phyloP scores from a whole-genome alignment of 2,329 filamentous ascomycete species.

The Teratosphaeria nubilosa region DNA sequence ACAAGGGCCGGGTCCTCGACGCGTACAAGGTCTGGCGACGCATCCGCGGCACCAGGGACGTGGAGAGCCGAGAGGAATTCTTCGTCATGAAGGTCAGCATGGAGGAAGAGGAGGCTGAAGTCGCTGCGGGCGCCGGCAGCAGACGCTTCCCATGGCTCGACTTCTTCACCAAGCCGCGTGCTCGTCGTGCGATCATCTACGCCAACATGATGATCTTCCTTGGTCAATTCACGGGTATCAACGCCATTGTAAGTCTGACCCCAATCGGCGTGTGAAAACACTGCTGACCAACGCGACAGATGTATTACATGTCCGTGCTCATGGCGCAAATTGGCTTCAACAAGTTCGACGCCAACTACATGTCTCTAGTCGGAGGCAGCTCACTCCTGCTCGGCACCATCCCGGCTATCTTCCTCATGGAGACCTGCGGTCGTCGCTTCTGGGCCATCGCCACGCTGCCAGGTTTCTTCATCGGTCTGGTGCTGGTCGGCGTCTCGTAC shows the following conservation, averaged over 20 bases:
- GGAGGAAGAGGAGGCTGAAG: slow-evolving; percentile 45
- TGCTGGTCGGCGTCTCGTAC: slow-evolving; percentile 57
- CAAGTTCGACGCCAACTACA: slow-evolving; percentile 54
- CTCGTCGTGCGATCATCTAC: slow-evolving; percentile 55
- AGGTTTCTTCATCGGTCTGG: slow-evolving; percentile 59
- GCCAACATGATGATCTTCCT: slow-evolving; percentile 61
- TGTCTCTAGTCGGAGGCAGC: slow-evolving; percentile 64
- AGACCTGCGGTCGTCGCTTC: slow-evolving; percentile 61
- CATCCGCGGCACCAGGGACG: slow-evolving; percentile 50
- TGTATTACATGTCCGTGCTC: slow-evolving; percentile 62
- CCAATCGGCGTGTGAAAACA: not conserved
- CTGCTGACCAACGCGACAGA: slow-evolving; percentile 13
- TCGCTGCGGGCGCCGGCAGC: slow-evolving; percentile 41
- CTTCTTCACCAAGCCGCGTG: slow-evolving; percentile 60
- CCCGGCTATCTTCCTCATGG: slow-evolving; percentile 50
- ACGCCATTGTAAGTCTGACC: slow-evolving; percentile 37
- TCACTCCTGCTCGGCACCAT: slow-evolving; percentile 48
- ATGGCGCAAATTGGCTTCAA: slow-evolving; percentile 61
- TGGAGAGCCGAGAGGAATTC: slow-evolving; percentile 57
- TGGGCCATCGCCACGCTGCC: slow-evolving; percentile 65
- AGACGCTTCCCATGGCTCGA: slow-evolving; percentile 60
- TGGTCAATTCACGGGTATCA: slow-evolving; percentile 61
- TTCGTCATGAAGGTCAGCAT: slow-evolving; percentile 58
- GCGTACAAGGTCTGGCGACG: slow-evolving; percentile 63
- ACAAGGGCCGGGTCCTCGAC: slow-evolving; percentile 51